Evolutionary conservation across 495 filamentous ascomycete genomes (phyloP), one percentile per base, ranked within the genome.

Genomic region (Trichoderma virens): DNA sequence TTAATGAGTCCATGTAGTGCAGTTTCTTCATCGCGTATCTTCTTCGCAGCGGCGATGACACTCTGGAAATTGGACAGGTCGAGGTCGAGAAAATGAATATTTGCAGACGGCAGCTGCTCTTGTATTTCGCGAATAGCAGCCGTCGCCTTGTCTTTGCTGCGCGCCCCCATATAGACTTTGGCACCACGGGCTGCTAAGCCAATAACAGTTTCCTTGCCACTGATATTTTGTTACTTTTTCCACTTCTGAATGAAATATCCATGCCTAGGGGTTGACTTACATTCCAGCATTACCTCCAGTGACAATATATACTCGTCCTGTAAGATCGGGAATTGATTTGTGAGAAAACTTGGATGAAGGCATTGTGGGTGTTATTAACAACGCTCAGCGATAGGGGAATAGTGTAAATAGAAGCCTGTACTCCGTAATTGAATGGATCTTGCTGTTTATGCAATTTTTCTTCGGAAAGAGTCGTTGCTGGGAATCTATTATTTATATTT

Each of bases 101-200:
- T 67, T 35, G 72, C 70, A 25, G 64, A 59, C 13, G 76, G 74
- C 41, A 71, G 30, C 13, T 56, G 64, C 67, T 71, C 66, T 66
- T 74, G 73, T 65, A 80, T 78, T 28, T 64, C 63, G 60, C 69
- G 59, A 51, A 79, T 79, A 41, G 79, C 75, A 43, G 63, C 67
- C 23, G 59, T 66, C 41, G 70, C 76, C 56, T 78, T 77, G 61
- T 72, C 65, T 14, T 62, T 23, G 54, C 71, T 74, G 32, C 79
- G 71, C 16, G 74, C 70, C 25, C 75, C 70, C 62, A 80, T 70
- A 67, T 80, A 80, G 39, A 82, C 77, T 54, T 75, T 71, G 27
- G 73, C 78, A 59, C 74, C 73, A 43, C 75, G 76, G 32, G 69
- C 54, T 60, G 76, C 77, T 38, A 80, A 70, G 5, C 72, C 72